Base-by-base conservation (phyloP, 257 asterid genomes). In the Solanum stenotomum region DNA sequence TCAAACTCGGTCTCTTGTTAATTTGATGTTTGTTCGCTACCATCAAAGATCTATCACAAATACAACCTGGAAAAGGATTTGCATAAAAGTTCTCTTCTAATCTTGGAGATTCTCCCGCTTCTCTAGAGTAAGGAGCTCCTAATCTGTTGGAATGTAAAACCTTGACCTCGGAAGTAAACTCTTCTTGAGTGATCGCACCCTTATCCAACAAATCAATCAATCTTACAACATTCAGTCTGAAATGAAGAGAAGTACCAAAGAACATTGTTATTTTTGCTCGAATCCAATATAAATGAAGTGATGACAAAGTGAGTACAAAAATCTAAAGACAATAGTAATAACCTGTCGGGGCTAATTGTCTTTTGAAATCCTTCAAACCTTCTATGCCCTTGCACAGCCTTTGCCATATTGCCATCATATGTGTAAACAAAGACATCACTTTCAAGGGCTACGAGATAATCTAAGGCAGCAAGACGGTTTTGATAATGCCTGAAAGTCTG, bases 401-500 rank as follows among this genome's bases (percentile, higher is more conserved):
- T 95, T 1, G 95, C 98, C 98, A 95, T 95, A 85, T 95, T 94
- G 75, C 98, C 98, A 44, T 95, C 95, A 23, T 94, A 95, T 20
- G 98, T 93, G 89, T 93, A 95, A 72, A 87, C 93, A 63, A 95
- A 94, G 5, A 93, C 93, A 18, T 95, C 93, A 52, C 98, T 95
- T 85, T 95, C 94, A 84, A 94, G 83, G 10, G 98, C 95, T 35
- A 95, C 87, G 22, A 92, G 92, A 31, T 95, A 93, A 84, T 95
- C 98, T 5, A 95, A 65, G 16, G 98, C 95, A 13, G 98, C 98
- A 20, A 95, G 90, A n/a, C 96, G 98, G 56, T 95, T 95, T 89
- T 94, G 98, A 75, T 85, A 94, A 8, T 10, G 84, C 59, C 35
- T 89, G 6, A 94, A 91, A 1, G 93, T 91, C 20, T 89, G 87